These are phyloP conservation scores for Begonia masoniana DNA, from an alignment of 306 rosid species.

Conservation along the genomic window DNA sequence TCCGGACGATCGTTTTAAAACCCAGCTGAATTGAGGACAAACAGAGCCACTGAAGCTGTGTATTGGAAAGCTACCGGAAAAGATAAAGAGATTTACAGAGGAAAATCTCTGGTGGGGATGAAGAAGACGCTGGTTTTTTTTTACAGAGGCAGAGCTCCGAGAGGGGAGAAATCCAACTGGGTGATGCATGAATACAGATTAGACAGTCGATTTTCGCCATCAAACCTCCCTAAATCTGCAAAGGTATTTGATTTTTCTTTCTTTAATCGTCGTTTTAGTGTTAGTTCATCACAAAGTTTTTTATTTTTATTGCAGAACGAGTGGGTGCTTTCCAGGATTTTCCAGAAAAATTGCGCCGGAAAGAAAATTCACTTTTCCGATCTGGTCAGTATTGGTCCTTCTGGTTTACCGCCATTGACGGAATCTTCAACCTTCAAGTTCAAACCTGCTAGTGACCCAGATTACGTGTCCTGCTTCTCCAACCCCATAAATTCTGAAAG, in stretches of 20 bases:
- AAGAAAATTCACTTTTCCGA: constrained; percentile 66
- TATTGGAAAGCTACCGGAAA: constrained; percentile 98
- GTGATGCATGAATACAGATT: constrained; percentile 93
- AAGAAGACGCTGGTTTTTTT: constrained; percentile 93
- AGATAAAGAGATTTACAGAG: constrained; percentile 79
- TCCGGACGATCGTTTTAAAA: too few species aligned
- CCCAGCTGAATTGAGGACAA: constrained; percentile 90
- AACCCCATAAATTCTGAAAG: constrained; percentile 43
- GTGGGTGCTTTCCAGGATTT: constrained; percentile 92
- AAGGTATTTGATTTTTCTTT: constrained; percentile 26
- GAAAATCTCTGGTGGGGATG: constrained; percentile 83
- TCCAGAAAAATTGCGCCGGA: constrained; percentile 63
- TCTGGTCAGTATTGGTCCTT: constrained; percentile 29
- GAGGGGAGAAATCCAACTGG: constrained; percentile 91
- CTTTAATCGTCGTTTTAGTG: neutral
- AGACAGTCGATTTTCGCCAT: constrained; percentile 66
- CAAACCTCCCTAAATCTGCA: constrained; percentile 83
- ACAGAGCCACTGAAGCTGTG: constrained; percentile 89
- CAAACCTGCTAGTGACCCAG: constrained; percentile 26
- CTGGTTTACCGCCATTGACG: constrained; percentile 55
- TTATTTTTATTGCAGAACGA: constrained; percentile 53
- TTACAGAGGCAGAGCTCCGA: constrained; percentile 90
- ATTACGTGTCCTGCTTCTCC: constrained; percentile 99
- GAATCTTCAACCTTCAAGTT: constrained; percentile 43
- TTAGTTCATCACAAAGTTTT: neutral